Conservation (phyloP, 371 early-diverging fungal genomes). For the Zychaea mexicana region DNA sequence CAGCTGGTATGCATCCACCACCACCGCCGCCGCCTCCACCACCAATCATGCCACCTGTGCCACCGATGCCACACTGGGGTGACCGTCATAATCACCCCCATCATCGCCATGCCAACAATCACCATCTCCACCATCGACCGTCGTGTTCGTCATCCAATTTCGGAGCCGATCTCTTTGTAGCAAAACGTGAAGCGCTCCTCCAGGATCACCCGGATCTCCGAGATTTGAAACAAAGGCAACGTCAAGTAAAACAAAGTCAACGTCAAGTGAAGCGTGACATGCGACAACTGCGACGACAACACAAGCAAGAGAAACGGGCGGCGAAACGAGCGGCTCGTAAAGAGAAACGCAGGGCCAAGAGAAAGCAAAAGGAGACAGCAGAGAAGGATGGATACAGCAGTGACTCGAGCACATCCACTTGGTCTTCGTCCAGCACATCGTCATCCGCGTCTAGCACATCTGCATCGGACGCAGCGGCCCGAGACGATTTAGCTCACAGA, state of each 20-base stretch:
- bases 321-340: background rate
- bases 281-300: background rate
- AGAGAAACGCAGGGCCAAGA: background rate
- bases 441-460: slow-evolving; percentile 6
- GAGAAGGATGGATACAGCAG: background rate
- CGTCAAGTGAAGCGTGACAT: background rate
- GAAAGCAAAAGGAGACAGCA: background rate
- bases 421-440: background rate
- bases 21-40: slow-evolving; percentile 8
- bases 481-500: background rate
- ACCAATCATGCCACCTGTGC: slow-evolving; percentile 1
- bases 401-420: slow-evolving; percentile 2
- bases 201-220: too few relatives aligned
- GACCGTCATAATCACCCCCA: background rate
- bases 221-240: too few relatives aligned
- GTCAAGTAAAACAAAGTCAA: background rate
- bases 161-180: background rate
- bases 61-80: background rate
- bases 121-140: background rate
- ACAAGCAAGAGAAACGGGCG: slow-evolving; percentile 5
- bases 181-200: background rate
- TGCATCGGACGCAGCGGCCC: background rate
- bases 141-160: background rate
- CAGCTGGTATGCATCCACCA: slow-evolving; percentile 4
- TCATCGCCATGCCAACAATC: background rate